Percentiles rank a stretch among this genome's conserved stretches.
Evolutionary conservation across 2,329 filamentous ascomycete species (phyloP).

Genomic region (Fusarium cyanostomum): DNA sequence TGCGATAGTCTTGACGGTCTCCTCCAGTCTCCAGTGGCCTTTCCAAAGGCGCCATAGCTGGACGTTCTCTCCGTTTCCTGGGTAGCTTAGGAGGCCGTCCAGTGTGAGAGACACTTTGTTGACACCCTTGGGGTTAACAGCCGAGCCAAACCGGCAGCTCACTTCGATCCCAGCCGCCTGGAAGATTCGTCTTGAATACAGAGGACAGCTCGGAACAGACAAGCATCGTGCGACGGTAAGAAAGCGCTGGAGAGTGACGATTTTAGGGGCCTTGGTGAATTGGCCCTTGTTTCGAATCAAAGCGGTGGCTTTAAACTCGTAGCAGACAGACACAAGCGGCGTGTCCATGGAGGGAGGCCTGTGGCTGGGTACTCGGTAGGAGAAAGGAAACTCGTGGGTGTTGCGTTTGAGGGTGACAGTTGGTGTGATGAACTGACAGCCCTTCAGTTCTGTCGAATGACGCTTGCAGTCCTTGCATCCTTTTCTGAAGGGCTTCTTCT

Average conservation of each 20-base stretch:
- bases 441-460: slow-evolving; percentile 22
- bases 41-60: slow-evolving; percentile 84
- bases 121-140: slow-evolving; percentile 82
- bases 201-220: slow-evolving; percentile 74
- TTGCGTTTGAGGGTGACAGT: neutral
- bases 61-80: slow-evolving; percentile 73
- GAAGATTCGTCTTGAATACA: slow-evolving; percentile 76
- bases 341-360: slow-evolving; percentile 83
- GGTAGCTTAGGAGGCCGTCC: slow-evolving; percentile 74
- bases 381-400: slow-evolving; percentile 76
- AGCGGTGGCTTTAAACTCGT: slow-evolving; percentile 76
- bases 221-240: slow-evolving; percentile 83
- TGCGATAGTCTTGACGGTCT: slow-evolving; percentile 78
- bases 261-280: slow-evolving; percentile 44
- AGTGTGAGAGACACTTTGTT: slow-evolving; percentile 55
- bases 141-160: slow-evolving; percentile 78
- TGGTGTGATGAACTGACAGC: slow-evolving; percentile 21
- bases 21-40: slow-evolving; percentile 90
- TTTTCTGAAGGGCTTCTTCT: slow-evolving; percentile 30
- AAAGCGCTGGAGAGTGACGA: slow-evolving; percentile 68
- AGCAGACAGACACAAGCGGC: slow-evolving; percentile 75
- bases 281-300: slow-evolving; percentile 65
- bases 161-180: slow-evolving; percentile 92
- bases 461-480: slow-evolving; percentile 29
- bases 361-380: slow-evolving; percentile 81